phyloP scores from a whole-genome alignment of 495 filamentous ascomycete species.

The Achaetomiella virescens region DNA sequence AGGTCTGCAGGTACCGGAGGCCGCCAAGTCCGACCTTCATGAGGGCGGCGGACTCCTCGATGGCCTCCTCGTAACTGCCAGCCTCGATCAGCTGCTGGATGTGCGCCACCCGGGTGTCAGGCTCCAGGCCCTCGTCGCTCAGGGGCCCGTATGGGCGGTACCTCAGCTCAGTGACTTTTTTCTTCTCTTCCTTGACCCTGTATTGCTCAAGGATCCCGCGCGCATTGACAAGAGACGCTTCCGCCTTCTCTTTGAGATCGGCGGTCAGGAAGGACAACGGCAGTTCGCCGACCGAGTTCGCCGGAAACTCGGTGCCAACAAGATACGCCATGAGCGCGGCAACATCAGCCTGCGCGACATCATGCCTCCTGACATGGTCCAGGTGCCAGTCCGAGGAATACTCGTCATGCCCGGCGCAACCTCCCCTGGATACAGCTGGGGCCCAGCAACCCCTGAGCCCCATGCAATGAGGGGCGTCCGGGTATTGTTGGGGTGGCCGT shows the following conservation, averaged over 20 bases:
- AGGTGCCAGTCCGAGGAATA: slow-evolving; percentile 87
- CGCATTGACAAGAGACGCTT: slow-evolving; percentile 81
- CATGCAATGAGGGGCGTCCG: slow-evolving; percentile 88
- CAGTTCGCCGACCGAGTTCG: slow-evolving; percentile 93
- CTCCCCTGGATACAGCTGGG: slow-evolving; percentile 48
- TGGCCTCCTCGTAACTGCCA: slow-evolving; percentile 65
- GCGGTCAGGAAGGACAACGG: slow-evolving; percentile 77
- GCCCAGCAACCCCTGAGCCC: slow-evolving; percentile 87
- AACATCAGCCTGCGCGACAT: slow-evolving; percentile 92
- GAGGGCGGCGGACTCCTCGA: slow-evolving; percentile 65
- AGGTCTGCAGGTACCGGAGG: slow-evolving; percentile 87
- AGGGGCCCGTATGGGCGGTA: slow-evolving; percentile 65
- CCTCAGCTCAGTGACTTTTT: slow-evolving; percentile 64
- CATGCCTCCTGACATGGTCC: slow-evolving; percentile 71
- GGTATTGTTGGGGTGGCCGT: slow-evolving; percentile 97
- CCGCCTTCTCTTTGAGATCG: slow-evolving; percentile 66
- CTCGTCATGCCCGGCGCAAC: slow-evolving; percentile 76
- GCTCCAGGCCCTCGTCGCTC: slow-evolving; percentile 55
- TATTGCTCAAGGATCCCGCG: slow-evolving; percentile 95
- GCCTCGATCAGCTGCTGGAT: slow-evolving; percentile 63
- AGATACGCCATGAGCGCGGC: slow-evolving; percentile 96
- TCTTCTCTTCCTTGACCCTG: slow-evolving; percentile 84
- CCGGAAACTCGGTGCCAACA: slow-evolving; percentile 83
- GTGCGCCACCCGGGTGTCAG: slow-evolving; percentile 59
- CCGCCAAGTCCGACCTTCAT: slow-evolving; percentile 75